These are phyloP conservation scores for Vitis hybrid DNA, from an alignment of 177 flowering plant genomes.

Conservation along the genomic window DNA sequence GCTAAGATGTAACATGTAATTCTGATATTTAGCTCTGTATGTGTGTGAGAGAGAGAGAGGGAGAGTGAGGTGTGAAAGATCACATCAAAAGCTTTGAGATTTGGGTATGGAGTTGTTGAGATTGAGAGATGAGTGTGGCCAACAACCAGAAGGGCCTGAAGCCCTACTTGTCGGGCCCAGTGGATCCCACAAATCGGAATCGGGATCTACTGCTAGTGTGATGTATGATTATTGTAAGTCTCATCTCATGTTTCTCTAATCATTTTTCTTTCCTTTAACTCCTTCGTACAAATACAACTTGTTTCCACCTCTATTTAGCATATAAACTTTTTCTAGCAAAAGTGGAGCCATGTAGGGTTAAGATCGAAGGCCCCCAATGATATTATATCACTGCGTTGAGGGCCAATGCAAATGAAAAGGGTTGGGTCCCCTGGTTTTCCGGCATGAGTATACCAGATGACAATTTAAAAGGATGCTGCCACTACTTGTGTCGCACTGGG, in stretches of 20 bases:
- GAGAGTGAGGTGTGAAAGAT: conserved; percentile 1
- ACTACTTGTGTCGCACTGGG: too few species aligned
- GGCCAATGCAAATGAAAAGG: too few species aligned
- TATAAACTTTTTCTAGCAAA: too few species aligned
- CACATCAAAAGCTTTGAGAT: conserved; percentile 5
- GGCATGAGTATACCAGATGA: too few species aligned
- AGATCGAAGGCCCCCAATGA: too few species aligned
- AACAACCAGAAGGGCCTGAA: conserved; percentile 34
- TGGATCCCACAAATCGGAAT: conserved; percentile 41
- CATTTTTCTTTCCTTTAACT: neutral
- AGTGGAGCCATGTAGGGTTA: too few species aligned
- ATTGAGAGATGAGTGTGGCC: conserved; percentile 32
- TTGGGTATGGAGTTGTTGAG: conserved; percentile 32
- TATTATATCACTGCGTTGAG: too few species aligned
- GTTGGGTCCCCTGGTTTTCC: too few species aligned
- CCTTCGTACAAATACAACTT: too few species aligned
- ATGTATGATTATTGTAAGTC: conserved; percentile 19
- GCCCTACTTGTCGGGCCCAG: conserved; percentile 33
- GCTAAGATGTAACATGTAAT: conserved; percentile 8
- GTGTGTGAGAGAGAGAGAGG: conserved; percentile 1
- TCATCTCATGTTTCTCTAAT: conserved; percentile 10
- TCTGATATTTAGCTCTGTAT: neutral
- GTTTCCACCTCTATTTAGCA: too few species aligned
- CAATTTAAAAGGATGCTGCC: too few species aligned
- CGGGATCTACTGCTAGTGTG: conserved; percentile 31